phyloP scores from a whole-genome alignment of 2,329 filamentous ascomycete species.

The Sordariomycetes sp. region DNA sequence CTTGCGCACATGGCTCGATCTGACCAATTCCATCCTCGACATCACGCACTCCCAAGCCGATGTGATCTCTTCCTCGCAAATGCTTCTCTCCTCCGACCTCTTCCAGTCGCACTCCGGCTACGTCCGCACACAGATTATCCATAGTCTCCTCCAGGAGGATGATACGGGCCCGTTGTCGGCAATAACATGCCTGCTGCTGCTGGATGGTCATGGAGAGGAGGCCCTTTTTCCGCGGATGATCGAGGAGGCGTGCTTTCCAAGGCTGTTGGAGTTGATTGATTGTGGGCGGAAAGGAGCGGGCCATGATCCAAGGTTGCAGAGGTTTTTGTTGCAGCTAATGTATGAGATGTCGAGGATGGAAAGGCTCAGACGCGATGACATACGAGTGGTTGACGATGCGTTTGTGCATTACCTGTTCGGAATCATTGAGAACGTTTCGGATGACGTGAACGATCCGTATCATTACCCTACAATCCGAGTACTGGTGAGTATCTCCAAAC shows the following conservation, averaged over 20 bases:
- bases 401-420: slow-evolving; percentile 80
- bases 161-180: slow-evolving; percentile 71
- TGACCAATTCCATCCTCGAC: slow-evolving; percentile 69
- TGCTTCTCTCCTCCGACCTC: slow-evolving; percentile 65
- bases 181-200: slow-evolving; percentile 74
- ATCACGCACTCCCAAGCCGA: slow-evolving; percentile 71
- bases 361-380: slow-evolving; percentile 64
- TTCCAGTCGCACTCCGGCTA: slow-evolving; percentile 73
- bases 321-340: slow-evolving; percentile 74
- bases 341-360: slow-evolving; percentile 97
- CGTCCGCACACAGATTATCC: slow-evolving; percentile 85
- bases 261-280: slow-evolving; percentile 74
- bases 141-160: slow-evolving; percentile 85
- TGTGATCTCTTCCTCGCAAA: slow-evolving; percentile 69
- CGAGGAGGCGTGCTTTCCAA: slow-evolving; percentile 71
- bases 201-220: slow-evolving; percentile 76
- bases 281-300: slow-evolving; percentile 49
- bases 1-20: slow-evolving; percentile 72
- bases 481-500: slow-evolving; percentile 49
- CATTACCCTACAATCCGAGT: slow-evolving; percentile 94
- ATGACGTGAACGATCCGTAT: slow-evolving; percentile 85
- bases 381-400: slow-evolving; percentile 66
- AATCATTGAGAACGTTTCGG: slow-evolving; percentile 78
- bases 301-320: slow-evolving; percentile 69
- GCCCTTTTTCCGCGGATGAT: slow-evolving; percentile 80